Conservation (phyloP, 2,329 filamentous ascomycete species). For the Raffaelea albimanens region DNA sequence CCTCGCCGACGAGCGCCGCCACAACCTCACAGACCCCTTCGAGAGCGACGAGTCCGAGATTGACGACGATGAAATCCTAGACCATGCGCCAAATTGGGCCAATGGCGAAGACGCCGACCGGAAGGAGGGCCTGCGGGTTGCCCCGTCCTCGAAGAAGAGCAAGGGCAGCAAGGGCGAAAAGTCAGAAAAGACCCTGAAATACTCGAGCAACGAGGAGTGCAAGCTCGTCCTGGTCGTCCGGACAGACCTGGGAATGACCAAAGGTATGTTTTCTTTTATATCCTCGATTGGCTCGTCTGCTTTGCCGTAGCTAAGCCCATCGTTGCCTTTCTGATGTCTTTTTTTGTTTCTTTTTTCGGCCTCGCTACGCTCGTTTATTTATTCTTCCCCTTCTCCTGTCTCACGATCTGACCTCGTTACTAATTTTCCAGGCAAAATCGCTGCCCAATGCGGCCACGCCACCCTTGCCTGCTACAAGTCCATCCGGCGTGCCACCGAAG, state of each 20-base stretch:
- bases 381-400: background rate
- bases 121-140: slow-evolving; percentile 41
- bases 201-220: slow-evolving; percentile 64
- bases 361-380: background rate
- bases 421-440: slow-evolving; percentile 78
- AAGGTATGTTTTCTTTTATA: slow-evolving; percentile 52
- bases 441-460: slow-evolving; percentile 90
- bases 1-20: slow-evolving; percentile 46
- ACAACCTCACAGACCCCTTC: slow-evolving; percentile 48
- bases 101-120: slow-evolving; percentile 52
- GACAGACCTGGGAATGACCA: slow-evolving; percentile 94
- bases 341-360: background rate
- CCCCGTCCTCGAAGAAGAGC: slow-evolving; percentile 9
- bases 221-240: slow-evolving; percentile 89
- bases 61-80: slow-evolving; percentile 49
- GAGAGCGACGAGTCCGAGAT: slow-evolving; percentile 63
- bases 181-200: slow-evolving; percentile 31
- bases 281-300: background rate
- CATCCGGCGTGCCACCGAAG: slow-evolving; percentile 47
- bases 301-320: too few species aligned
- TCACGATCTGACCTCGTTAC: background rate
- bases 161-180: slow-evolving; percentile 19
- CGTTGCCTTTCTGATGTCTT: background rate
- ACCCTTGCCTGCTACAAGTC: slow-evolving; percentile 95
- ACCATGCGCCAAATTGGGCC: slow-evolving; percentile 59